Evolutionary conservation across 768 basidiomycete species (phyloP), one percentile per base, ranked within the genome.

Genomic region (Phylloporus rhodoxanthus): DNA sequence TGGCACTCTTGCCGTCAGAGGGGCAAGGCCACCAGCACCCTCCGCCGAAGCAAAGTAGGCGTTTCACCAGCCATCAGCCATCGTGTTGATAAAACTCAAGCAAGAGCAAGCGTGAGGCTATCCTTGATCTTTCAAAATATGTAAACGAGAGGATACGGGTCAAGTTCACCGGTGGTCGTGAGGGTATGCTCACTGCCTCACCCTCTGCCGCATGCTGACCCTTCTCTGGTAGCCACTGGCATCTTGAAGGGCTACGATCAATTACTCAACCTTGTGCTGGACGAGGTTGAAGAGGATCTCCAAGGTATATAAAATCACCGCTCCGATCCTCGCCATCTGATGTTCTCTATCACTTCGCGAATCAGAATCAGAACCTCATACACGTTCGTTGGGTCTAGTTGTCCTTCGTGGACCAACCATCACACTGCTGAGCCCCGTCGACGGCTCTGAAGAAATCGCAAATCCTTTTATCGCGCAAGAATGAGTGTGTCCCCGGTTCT

Each of bases 141-240:
- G 87, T 87, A 45, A 89, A 95, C 68, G 84, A 93, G 68, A 79
- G 82, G 54, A 90, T 99, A 64, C 74, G 91, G 48, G 93, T 98
- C 62, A 97, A 96, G 70, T 98, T 99, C 64, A 91, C 91, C n/a
- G 96, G 96, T 38, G 95, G 95, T 33, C 74, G 96, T 34, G 93
- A 99, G 80, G 93, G 94, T 90, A 53, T 44, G 51, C 60, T 61
- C 4, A 2, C 11, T 11, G 4, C 14, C 8, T 20, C 19, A 14
- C n/a, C 36, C 19, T 36, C 11, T 9, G 13, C 33, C 33, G 3
- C 33, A n/a, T n/a, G 4, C 37, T 48, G 28, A 56, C 42, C 20
- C 21, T 13, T 34, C 14, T 29, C 29, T 43, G 19, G 52, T 59
- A 97, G 95, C 97, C 45, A 87, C 81, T 8, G 96, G 96, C 3